Conservation (phyloP, 495 filamentous ascomycete genomes). For the Bacidia rubella region DNA sequence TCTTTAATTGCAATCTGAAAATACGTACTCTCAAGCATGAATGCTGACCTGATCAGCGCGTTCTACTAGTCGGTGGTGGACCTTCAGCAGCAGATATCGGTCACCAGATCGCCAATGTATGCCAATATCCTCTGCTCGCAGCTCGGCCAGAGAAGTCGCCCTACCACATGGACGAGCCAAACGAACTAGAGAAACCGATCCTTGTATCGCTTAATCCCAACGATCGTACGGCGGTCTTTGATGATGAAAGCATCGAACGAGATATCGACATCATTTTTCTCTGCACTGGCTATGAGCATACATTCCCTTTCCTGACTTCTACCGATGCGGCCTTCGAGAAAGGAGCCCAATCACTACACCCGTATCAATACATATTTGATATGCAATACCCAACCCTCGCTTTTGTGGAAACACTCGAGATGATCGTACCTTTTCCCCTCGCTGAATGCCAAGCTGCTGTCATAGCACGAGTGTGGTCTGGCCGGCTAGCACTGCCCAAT, state of each 20-base stretch:
- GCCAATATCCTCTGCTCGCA: conserved; percentile 34
- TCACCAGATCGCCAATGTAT: conserved; percentile 48
- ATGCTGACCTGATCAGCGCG: too few relatives aligned
- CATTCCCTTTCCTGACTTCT: conserved; percentile 47
- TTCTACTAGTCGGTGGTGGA: conserved; percentile 62
- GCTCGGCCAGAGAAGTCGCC: conserved; percentile 32
- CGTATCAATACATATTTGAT: conserved; percentile 68
- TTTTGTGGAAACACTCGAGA: conserved; percentile 59
- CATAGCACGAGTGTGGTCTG: conserved; percentile 61
- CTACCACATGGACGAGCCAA: conserved; percentile 6
- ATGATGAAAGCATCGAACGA: conserved; percentile 35
- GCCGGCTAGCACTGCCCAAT: conserved; percentile 47
- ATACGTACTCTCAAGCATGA: too few relatives aligned
- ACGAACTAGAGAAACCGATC: neutral
- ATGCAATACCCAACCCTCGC: conserved; percentile 61
- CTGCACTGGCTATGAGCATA: conserved; percentile 60
- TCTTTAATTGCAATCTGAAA: neutral
- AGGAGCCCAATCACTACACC: conserved; percentile 43
- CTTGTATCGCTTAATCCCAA: conserved; percentile 1
- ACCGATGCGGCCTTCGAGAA: conserved; percentile 42
- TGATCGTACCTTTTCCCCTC: conserved; percentile 69
- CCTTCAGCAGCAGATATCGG: conserved; percentile 71
- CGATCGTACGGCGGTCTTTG: neutral
- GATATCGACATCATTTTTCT: conserved; percentile 53
- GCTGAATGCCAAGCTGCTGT: conserved; percentile 63